phyloP scores from a whole-genome alignment of 176 grass and related monocot genomes.

The Carex littledalei region DNA sequence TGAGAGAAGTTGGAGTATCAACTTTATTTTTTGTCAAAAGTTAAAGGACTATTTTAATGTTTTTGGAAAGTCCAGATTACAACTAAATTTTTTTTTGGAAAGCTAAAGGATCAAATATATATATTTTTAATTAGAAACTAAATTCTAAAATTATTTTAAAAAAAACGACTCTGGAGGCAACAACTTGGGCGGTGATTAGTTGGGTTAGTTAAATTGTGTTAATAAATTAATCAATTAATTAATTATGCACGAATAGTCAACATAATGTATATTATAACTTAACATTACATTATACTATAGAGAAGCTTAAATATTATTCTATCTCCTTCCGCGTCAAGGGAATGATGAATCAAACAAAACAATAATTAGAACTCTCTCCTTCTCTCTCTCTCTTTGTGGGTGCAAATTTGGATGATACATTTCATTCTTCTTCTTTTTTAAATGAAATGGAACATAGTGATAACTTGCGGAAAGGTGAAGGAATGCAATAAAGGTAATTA shows the following conservation, averaged over 20 bases:
- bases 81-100: no score
- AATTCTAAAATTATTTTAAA: not conserved
- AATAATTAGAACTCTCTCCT: not conserved
- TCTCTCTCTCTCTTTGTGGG: not conserved
- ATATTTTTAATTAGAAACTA: not conserved
- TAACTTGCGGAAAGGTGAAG: conserved; percentile 12
- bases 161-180: not conserved
- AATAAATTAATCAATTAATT: not conserved
- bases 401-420: not conserved
- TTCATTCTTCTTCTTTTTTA: not conserved
- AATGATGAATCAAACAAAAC: not conserved
- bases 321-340: not conserved
- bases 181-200: not conserved
- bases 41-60: no score
- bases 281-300: not conserved
- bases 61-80: no score
- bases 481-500: not conserved
- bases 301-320: not conserved
- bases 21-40: no score
- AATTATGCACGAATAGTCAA: not conserved
- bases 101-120: no score
- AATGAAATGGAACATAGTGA: not conserved
- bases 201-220: not conserved
- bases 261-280: not conserved
- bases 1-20: no score